Percentiles rank a stretch among this genome's conserved stretches.
These are phyloP conservation scores for Lathyrus oleraceus DNA, from an alignment of 306 rosid species.

Conservation along the genomic window DNA sequence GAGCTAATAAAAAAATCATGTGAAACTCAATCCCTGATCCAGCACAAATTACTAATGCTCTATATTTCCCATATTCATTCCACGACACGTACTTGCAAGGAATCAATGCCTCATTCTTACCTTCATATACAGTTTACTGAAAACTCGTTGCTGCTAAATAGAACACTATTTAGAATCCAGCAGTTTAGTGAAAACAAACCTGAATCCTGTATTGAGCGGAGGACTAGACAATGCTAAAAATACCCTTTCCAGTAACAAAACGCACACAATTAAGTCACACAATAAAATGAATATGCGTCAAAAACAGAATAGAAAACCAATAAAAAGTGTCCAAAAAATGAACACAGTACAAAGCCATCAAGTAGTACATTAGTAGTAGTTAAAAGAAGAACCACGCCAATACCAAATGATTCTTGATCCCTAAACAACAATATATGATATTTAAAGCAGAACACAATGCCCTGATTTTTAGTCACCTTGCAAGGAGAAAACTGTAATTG, in stretches of 20 bases:
- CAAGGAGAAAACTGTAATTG: neutral
- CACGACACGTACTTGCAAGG: neutral
- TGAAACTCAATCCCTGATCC: slow-evolving; percentile 5
- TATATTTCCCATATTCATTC: neutral
- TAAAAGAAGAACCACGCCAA: neutral
- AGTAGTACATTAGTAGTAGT: neutral
- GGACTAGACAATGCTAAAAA: neutral
- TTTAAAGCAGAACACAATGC: neutral
- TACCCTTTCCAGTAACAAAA: neutral
- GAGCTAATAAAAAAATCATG: neutral
- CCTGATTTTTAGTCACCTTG: neutral
- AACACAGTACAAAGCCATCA: neutral
- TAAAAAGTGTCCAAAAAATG: neutral
- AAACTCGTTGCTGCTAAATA: neutral
- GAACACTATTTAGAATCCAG: neutral
- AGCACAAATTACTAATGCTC: neutral
- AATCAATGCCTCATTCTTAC: neutral
- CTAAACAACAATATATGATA: neutral
- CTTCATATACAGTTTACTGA: neutral
- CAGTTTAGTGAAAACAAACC: neutral
- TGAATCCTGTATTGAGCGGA: neutral
- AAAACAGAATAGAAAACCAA: neutral
- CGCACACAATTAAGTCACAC: neutral
- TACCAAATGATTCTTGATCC: neutral
- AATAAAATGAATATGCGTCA: neutral